A percentile compares a stretch with the other conserved stretches of the same genome.
Conservation (phyloP, 192 early-diverging fungal genomes). For the Thoreauomyces humboldtii region DNA sequence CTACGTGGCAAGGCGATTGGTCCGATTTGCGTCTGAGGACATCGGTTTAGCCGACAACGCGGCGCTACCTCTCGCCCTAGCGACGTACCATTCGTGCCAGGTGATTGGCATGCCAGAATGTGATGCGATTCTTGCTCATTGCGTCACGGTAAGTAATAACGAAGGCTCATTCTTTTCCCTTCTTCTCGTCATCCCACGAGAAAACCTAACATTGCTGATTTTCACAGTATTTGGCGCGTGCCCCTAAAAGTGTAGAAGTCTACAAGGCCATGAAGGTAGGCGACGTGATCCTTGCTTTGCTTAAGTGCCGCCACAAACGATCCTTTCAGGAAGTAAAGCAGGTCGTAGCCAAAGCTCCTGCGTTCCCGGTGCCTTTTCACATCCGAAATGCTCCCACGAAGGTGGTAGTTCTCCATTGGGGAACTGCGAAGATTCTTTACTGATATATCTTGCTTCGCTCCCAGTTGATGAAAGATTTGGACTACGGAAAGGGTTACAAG, state of each 20-base stretch:
- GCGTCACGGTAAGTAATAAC: constrained; percentile 46
- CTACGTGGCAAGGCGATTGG: constrained; percentile 76
- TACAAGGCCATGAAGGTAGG: constrained; percentile 70
- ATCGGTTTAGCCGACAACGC: constrained; percentile 81
- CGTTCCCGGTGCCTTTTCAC: constrained; percentile 81
- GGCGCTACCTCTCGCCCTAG: constrained; percentile 70
- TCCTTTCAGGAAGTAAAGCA: constrained; percentile 51
- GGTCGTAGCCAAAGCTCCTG: constrained; percentile 55
- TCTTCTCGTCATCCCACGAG: too few species aligned
- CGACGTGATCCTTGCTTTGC: not conserved
- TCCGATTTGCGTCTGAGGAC: constrained; percentile 84
- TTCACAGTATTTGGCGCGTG: constrained; percentile 65
- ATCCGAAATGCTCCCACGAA: constrained; percentile 77
- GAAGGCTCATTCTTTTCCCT: too few species aligned
- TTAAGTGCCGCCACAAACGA: not conserved
- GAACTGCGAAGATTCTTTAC: too few species aligned
- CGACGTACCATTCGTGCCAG: constrained; percentile 81
- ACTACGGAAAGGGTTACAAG: constrained; percentile 75
- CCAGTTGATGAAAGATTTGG: constrained; percentile 74
- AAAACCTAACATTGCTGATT: too few species aligned
- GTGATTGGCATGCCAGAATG: constrained; percentile 92
- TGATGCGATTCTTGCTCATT: constrained; percentile 78
- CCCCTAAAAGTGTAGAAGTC: constrained; percentile 77
- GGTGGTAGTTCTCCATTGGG: too few species aligned
- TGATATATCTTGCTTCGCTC: too few species aligned